These are phyloP conservation scores for Saccharomycopsis fermentans DNA, from an alignment of 805 yeast species.

Conservation along the genomic window DNA sequence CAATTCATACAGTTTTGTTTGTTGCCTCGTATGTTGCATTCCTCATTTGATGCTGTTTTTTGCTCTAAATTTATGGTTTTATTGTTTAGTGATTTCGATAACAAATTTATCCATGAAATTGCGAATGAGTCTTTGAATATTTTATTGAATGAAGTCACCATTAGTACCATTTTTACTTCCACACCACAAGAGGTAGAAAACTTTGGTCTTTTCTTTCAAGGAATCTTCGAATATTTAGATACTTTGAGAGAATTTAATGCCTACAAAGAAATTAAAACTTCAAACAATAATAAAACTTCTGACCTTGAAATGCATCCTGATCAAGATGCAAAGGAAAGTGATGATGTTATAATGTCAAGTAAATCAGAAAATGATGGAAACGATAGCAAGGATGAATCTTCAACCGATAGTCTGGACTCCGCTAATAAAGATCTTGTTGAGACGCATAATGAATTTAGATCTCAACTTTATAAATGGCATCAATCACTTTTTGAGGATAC, in stretches of 20 bases:
- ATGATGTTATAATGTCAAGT: background rate
- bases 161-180: slow-evolving; percentile 54
- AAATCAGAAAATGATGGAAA: background rate
- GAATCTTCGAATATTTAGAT: slow-evolving; percentile 39
- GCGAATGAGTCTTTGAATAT: slow-evolving; percentile 29
- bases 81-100: slow-evolving; percentile 34
- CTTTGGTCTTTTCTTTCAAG: slow-evolving; percentile 62
- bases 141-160: slow-evolving; percentile 38
- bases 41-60: slow-evolving; percentile 75
- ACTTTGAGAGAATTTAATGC: slow-evolving; percentile 29
- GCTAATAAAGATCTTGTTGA: slow-evolving; percentile 9
- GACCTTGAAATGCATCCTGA: background rate
- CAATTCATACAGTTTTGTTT: slow-evolving; percentile 53
- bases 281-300: background rate
- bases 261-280: slow-evolving; percentile 18
- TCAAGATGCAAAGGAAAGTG: background rate
- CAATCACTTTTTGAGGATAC: slow-evolving; percentile 35
- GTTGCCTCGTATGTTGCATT: slow-evolving; percentile 66
- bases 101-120: slow-evolving; percentile 27
- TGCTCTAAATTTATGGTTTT: slow-evolving; percentile 50
- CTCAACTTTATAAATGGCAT: slow-evolving; percentile 46
- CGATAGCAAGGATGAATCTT: background rate
- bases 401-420: background rate
- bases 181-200: slow-evolving; percentile 77
- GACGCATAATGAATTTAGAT: slow-evolving; percentile 1